Conservation (phyloP, 805 yeast species). For the Yamadazyma laniorum region DNA sequence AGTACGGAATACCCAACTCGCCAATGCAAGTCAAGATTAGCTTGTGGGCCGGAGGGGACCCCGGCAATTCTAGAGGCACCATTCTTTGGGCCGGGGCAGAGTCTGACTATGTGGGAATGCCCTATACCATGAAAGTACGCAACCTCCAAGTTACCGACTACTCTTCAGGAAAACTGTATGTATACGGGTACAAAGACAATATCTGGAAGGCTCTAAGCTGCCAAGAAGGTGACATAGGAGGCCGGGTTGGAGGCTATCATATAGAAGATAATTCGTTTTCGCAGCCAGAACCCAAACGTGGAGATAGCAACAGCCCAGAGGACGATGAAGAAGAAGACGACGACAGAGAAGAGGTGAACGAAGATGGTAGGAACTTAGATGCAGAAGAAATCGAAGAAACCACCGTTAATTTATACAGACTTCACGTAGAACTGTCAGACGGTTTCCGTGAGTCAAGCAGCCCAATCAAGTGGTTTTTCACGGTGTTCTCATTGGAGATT, state of each 20-base stretch:
- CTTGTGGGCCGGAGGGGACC: constrained; percentile 45
- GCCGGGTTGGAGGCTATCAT: constrained; percentile 6
- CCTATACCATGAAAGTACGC: constrained; percentile 31
- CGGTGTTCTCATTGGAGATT: not conserved
- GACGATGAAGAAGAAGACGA: not conserved
- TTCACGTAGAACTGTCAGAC: too few species aligned
- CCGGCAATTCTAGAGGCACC: constrained; percentile 32
- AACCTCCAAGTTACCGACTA: constrained; percentile 26
- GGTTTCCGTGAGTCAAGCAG: too few species aligned
- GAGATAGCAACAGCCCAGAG: not conserved
- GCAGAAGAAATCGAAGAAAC: too few species aligned
- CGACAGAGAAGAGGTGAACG: not conserved
- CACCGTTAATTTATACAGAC: too few species aligned
- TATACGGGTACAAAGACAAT: constrained; percentile 22
- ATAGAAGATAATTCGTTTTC: not conserved
- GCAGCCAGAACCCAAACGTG: not conserved
- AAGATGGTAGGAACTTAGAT: too few species aligned
- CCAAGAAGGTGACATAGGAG: constrained; percentile 11
- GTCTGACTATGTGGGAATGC: constrained; percentile 29
- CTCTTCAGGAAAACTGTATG: constrained; percentile 27
- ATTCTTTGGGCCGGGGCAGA: constrained; percentile 42
- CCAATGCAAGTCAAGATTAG: constrained; percentile 38
- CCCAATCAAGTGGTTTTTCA: not conserved
- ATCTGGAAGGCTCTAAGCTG: constrained; percentile 5
- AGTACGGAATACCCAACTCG: constrained; percentile 32